Conservation (phyloP, 2,329 filamentous ascomycete genomes). For the Trichophyton verrucosum region DNA sequence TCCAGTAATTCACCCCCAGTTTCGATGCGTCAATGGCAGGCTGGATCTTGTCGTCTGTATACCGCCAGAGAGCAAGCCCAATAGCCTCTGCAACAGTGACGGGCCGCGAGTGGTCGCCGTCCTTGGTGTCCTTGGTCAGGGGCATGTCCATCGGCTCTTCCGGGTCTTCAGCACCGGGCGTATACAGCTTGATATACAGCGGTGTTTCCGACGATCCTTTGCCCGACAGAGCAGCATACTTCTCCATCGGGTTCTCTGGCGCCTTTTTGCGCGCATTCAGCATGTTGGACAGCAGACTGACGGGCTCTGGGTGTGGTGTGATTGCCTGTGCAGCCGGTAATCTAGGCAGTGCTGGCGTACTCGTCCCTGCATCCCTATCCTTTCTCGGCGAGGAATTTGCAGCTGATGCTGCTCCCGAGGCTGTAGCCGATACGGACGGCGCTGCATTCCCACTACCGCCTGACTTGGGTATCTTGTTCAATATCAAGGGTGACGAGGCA, state of each 20-base stretch:
- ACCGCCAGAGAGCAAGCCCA: constrained; percentile 50
- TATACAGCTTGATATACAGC: constrained; percentile 52
- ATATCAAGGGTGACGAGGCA: constrained; percentile 39
- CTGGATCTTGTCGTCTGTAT: constrained; percentile 45
- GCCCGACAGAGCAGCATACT: constrained; percentile 48
- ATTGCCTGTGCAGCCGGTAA: constrained; percentile 50
- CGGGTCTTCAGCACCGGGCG: constrained; percentile 45
- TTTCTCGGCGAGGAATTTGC: constrained; percentile 41
- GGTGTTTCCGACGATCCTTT: constrained; percentile 46
- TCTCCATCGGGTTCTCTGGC: constrained; percentile 49
- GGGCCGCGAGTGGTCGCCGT: constrained; percentile 34
- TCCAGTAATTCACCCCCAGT: constrained; percentile 51
- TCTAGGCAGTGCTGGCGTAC: constrained; percentile 42
- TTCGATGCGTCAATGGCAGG: constrained; percentile 42
- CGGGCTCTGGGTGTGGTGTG: constrained; percentile 37
- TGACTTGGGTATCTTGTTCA: constrained; percentile 28
- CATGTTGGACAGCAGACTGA: constrained; percentile 47
- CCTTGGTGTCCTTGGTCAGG: constrained; percentile 43
- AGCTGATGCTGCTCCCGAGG: constrained; percentile 3
- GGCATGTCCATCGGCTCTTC: constrained; percentile 48
- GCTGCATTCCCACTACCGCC: background rate
- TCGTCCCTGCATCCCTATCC: constrained; percentile 20
- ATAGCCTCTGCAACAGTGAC: constrained; percentile 52
- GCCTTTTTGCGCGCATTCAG: constrained; percentile 45
- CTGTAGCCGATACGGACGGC: constrained; percentile 16